Base-by-base conservation (phyloP, 495 filamentous ascomycete genomes). In the Pseudevernia furfuracea region DNA sequence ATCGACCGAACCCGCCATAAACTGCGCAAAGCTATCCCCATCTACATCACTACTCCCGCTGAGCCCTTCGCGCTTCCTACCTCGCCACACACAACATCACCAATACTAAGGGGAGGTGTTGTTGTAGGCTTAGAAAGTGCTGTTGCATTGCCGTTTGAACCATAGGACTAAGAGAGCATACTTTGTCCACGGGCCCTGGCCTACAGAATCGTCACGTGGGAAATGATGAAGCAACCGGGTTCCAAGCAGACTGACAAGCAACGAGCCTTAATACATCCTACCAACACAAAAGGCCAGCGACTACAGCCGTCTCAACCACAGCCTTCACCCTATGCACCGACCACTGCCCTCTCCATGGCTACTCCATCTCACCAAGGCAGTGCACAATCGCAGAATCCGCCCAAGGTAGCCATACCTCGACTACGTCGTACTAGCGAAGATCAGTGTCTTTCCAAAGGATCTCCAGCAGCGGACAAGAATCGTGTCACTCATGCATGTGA, bases 401-500 rank as follows among this genome's bases (percentile, higher is more conserved):
- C 62, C 4, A 82, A 82, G 65, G 75, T 82, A 30, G 76, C 80
- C 0, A 82, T 82, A 62, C 80, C 80, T 55, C 76, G 80, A 23
- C 52, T 72, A 53, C 60, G 19, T 34, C 66, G 55, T 7, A 38
- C 61, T 32, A 66, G 57, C 23, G 67, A 69, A 44, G 68, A 58
- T 56, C 60, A 56, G 37, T 57, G 43, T 68, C 62, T 77, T 74
- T 17, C 61, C 38, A 57, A 61, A 63, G 59, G 60, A 37, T 57
- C 62, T 58, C n/a, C 43, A 23, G 38, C 48, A 34, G 58, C 39
- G 23, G 67, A 68, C 30, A 70, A 68, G 52, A 58, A 66, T 57
- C 76, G 80, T 17, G 79, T 82, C 19, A 76, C 76, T 21, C 73
- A 80, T 58, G 88, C 88, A 14, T 91, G 88, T 68, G 87, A 87